Evolutionary conservation across 2,329 filamentous ascomycete species (phyloP).

Genomic region (Paramyrothecium sp.): DNA sequence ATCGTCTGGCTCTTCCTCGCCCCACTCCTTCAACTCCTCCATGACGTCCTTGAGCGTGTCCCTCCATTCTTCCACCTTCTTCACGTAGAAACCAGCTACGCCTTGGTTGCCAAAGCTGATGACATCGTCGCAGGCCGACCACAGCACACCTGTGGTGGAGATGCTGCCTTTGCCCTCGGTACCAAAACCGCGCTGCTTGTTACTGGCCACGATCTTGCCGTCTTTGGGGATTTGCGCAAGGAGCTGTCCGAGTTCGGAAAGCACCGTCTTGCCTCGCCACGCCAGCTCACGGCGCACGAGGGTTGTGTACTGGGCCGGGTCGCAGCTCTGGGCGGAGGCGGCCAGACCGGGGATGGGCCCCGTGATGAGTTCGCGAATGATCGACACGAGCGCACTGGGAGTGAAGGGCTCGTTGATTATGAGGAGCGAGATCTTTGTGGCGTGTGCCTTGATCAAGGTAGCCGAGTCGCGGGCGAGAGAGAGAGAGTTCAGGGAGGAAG

Average conservation of each 20-base stretch:
- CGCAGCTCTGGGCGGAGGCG: constrained; percentile 66
- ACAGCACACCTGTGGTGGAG: constrained; percentile 72
- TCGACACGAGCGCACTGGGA: constrained; percentile 67
- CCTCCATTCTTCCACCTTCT: constrained; percentile 70
- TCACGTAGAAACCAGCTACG: constrained; percentile 66
- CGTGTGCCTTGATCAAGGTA: constrained; percentile 74
- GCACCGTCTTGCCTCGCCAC: constrained; percentile 54
- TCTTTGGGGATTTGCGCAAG: constrained; percentile 59
- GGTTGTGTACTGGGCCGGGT: constrained; percentile 58
- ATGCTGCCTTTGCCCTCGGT: constrained; percentile 53
- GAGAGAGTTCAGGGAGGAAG: constrained; percentile 54
- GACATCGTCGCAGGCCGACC: constrained; percentile 79
- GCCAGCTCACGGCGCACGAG: constrained; percentile 64
- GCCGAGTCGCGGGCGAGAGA: constrained; percentile 70
- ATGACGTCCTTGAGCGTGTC: constrained; percentile 80
- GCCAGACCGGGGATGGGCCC: constrained; percentile 74
- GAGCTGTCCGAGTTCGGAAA: constrained; percentile 63
- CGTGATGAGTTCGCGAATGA: constrained; percentile 70
- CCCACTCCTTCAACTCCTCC: constrained; percentile 85
- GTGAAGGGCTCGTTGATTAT: constrained; percentile 87
- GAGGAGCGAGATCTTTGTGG: constrained; percentile 83
- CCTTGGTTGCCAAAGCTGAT: constrained; percentile 63
- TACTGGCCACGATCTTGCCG: constrained; percentile 46
- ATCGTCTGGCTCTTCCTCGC: constrained; percentile 66
- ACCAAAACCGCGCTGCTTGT: constrained; percentile 17